Conservation (phyloP, 164 flowering plant genomes). For the Stephania yunnanensis region DNA sequence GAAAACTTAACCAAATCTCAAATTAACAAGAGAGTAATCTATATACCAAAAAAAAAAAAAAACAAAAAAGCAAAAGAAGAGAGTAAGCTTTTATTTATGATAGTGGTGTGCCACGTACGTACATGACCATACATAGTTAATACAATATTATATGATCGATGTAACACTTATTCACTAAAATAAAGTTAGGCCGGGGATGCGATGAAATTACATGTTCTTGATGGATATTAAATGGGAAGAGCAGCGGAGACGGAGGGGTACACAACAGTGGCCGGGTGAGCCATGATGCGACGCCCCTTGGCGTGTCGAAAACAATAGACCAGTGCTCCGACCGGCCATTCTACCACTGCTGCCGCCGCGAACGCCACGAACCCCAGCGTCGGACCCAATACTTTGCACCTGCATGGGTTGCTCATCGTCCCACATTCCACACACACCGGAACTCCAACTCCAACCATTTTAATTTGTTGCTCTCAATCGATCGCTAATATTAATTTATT, state of each 20-base stretch:
- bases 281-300: conserved; percentile 83
- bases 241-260: conserved; percentile 53
- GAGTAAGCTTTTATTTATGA: too few relatives aligned
- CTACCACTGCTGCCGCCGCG: conserved; percentile 59
- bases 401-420: conserved; percentile 49
- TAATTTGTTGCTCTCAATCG: background rate
- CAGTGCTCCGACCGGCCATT: conserved; percentile 81
- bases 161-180: too few relatives aligned
- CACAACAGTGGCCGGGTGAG: conserved; percentile 67
- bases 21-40: too few relatives aligned
- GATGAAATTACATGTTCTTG: too few relatives aligned
- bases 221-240: conserved; percentile 36
- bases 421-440: conserved; percentile 12
- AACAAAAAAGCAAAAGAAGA: too few relatives aligned
- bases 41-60: too few relatives aligned
- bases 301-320: conserved; percentile 58
- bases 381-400: conserved; percentile 80
- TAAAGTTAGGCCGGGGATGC: too few relatives aligned
- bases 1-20: too few relatives aligned
- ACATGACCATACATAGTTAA: too few relatives aligned
- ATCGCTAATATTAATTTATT: too few relatives aligned
- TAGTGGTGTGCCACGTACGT: too few relatives aligned
- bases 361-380: conserved; percentile 61
- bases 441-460: background rate
- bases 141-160: too few relatives aligned